Base-by-base conservation (phyloP, 768 basidiomycete species). In the Punctularia strigosozonata region DNA sequence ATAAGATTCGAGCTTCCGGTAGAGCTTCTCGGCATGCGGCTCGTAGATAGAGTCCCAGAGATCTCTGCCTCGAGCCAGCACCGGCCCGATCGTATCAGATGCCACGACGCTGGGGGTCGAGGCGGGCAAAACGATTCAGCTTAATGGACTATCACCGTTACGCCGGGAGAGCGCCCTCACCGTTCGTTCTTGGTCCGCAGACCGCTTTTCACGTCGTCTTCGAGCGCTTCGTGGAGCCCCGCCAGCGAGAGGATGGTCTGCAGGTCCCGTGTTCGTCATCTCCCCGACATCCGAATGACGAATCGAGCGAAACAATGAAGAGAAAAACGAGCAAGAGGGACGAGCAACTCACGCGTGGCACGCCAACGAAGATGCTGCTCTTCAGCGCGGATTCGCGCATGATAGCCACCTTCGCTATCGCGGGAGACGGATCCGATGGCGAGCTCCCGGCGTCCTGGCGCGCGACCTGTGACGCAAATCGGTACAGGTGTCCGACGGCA, bases 361-460 rank as follows among this genome's bases (percentile, higher is more conserved):
- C 84, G 32, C 87, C 86, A 40, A 88, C 75, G 54, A 94, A 91
- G 50, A 90, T 83, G 52, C 77, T 73, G 53, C 86, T 88, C 64
- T 94, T 94, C 56, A 94, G 53, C 22, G 84, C 85, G 22, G 85
- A 75, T 64, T 94, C 90, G 32, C 90, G 72, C 75, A 94, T 90
- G 47, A 88, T 56, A 46, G 86, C 83, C 45, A 84, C 85, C 54
- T 69, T 79, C 58, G 74, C 71, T 42, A 82, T 66, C 37, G 78
- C 77, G 43, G 70, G 73, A 43, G 68, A 56, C 39, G 77, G 45
- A 44, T 58, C 56, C 41, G 54, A 66, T 52, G 62, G 63, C 46
- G 71, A 61, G 43, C 47, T 51, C n/a, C n/a, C n/a, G 31, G 56
- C 56, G 45, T 62, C 57, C 40, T 56, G 53, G 39, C 63, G 59